Conservation (phyloP, 306 rosid genomes). For the Hippophae gyantsensis region DNA sequence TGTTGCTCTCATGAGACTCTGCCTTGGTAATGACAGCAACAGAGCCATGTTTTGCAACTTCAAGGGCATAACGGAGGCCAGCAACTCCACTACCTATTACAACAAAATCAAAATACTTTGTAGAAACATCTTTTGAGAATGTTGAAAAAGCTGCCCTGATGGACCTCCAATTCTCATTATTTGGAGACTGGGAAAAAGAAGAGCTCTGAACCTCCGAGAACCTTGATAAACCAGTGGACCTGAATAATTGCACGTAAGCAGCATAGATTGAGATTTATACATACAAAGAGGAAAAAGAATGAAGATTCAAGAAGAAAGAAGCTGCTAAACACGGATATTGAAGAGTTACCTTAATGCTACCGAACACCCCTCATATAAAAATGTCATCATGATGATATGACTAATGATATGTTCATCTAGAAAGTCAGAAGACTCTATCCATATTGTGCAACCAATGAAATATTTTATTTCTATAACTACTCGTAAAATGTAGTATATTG, state of each 20-base stretch:
- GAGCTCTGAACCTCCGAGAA: slow-evolving; percentile 33
- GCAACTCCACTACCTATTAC: slow-evolving; percentile 92
- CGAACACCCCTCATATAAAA: not conserved
- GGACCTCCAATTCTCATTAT: slow-evolving; percentile 28
- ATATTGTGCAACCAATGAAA: not conserved
- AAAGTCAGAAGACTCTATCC: not conserved
- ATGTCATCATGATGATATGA: not conserved
- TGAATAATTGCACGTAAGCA: slow-evolving; percentile 22
- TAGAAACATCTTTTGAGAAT: slow-evolving; percentile 42
- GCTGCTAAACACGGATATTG: not conserved
- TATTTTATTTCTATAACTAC: not conserved
- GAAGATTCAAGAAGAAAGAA: slow-evolving; percentile 1
- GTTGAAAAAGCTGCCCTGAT: slow-evolving; percentile 36
- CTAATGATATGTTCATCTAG: too few species aligned
- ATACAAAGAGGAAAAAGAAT: not conserved
- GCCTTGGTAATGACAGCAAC: slow-evolving; percentile 95
- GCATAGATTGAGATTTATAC: not conserved
- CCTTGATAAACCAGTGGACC: slow-evolving; percentile 53
- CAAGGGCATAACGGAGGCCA: slow-evolving; percentile 89
- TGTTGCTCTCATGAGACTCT: slow-evolving; percentile 95
- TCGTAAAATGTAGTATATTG: too few species aligned
- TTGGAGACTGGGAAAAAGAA: slow-evolving; percentile 25
- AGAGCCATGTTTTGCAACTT: slow-evolving; percentile 78
- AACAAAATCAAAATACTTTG: slow-evolving; percentile 66
- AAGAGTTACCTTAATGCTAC: not conserved